These are phyloP conservation scores for Carpinus fangiana DNA, from an alignment of 306 rosid species.

Conservation along the genomic window DNA sequence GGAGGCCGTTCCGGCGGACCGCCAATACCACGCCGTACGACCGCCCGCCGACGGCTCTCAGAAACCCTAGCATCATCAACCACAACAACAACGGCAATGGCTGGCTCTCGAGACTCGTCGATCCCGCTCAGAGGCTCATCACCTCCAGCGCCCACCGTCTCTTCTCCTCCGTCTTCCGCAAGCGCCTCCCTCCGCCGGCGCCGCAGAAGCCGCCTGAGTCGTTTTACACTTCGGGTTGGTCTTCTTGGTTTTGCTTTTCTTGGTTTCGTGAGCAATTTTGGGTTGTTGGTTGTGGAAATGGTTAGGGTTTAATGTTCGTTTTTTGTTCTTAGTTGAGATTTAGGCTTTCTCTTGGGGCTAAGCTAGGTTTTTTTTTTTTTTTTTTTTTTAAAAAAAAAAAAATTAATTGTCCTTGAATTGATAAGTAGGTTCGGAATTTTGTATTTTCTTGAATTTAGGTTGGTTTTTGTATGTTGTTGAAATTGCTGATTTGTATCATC, in stretches of 20 bases:
- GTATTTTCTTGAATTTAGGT: background rate
- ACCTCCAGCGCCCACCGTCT: constrained; percentile 58
- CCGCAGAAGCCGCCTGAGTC: constrained; percentile 26
- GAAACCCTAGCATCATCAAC: constrained; percentile 45
- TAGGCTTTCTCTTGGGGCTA: background rate
- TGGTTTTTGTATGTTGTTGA: background rate
- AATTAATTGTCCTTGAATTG: background rate
- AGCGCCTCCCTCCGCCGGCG: constrained; percentile 71
- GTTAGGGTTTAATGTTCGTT: constrained; percentile 19
- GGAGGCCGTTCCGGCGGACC: constrained; percentile 53
- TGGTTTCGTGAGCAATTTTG: background rate
- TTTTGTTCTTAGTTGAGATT: background rate
- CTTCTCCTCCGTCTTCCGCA: constrained; percentile 73
- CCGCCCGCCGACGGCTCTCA: constrained; percentile 57
- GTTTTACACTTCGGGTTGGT: constrained; percentile 35
- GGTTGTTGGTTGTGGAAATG: background rate
- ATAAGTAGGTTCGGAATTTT: background rate
- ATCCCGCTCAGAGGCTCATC: constrained; percentile 89
- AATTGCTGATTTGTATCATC: background rate
- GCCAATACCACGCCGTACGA: constrained; percentile 80
- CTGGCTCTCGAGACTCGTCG: constrained; percentile 84
- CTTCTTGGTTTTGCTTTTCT: constrained; percentile 5
- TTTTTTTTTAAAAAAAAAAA: too few species aligned
- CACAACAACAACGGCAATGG: constrained; percentile 31
- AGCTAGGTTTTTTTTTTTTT: background rate